Percentiles rank a stretch among this genome's conserved stretches.
These are phyloP conservation scores for Coemansia sp. DNA, from an alignment of 371 early-diverging fungal genomes.

Conservation along the genomic window DNA sequence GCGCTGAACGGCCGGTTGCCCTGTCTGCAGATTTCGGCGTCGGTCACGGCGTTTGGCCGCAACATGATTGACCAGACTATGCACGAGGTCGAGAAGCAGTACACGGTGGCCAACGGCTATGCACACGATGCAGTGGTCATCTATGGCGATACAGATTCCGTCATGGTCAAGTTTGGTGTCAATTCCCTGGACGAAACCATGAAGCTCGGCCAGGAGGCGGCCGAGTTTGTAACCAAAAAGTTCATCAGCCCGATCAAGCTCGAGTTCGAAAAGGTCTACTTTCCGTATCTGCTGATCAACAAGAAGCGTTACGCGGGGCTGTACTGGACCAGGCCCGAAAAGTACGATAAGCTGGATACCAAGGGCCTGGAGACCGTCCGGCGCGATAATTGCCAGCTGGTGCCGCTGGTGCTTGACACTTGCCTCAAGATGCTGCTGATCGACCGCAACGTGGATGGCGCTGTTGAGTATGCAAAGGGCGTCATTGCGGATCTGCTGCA, in stretches of 20 bases:
- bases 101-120: constrained; percentile 83
- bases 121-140: constrained; percentile 91
- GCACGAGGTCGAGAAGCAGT: constrained; percentile 83
- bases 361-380: constrained; percentile 99
- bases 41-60: constrained; percentile 98
- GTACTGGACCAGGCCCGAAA: constrained; percentile 94
- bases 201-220: constrained; percentile 86
- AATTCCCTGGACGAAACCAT: constrained; percentile 80
- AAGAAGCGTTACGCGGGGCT: constrained; percentile 99
- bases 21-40: constrained; percentile 97
- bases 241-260: constrained; percentile 97
- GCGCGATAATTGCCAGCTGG: constrained; percentile 97
- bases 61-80: constrained; percentile 97
- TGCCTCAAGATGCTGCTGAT: constrained; percentile 92
- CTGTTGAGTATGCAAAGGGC: constrained; percentile 85
- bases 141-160: constrained; percentile 99
- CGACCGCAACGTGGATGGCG: constrained; percentile 89
- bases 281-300: constrained; percentile 97
- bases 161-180: constrained; percentile 98
- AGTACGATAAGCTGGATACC: constrained; percentile 95
- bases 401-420: constrained; percentile 91
- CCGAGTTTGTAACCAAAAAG: constrained; percentile 78
- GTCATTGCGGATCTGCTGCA: constrained; percentile 93
- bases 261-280: constrained; percentile 99
- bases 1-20: constrained; percentile 97